These are phyloP conservation scores for Clonostachys rhizophaga DNA, from an alignment of 2,329 filamentous ascomycete genomes.

Conservation along the genomic window DNA sequence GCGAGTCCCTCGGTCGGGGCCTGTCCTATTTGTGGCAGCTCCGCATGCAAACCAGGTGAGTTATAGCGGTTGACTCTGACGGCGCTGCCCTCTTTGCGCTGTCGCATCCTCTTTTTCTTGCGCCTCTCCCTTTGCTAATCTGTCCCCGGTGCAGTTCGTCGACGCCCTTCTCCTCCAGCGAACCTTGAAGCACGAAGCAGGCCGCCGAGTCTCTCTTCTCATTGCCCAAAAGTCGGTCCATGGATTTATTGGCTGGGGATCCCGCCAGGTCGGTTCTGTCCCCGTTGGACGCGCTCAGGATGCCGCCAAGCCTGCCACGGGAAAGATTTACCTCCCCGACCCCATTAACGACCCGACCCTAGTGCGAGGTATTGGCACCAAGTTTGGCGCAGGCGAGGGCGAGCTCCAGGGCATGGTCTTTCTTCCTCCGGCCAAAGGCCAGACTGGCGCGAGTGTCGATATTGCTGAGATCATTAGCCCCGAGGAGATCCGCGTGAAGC, in stretches of 20 bases:
- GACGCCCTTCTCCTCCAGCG: conserved; percentile 93
- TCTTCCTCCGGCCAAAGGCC: conserved; percentile 76
- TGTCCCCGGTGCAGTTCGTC: conserved; percentile 66
- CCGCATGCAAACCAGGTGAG: conserved; percentile 92
- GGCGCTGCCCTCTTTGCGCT: background rate
- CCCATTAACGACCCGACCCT: conserved; percentile 80
- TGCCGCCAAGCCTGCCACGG: conserved; percentile 71
- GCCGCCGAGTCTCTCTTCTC: conserved; percentile 84
- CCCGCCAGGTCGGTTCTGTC: conserved; percentile 80
- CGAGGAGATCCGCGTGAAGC: conserved; percentile 81
- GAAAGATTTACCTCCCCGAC: conserved; percentile 84
- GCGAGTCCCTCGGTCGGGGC: conserved; percentile 85
- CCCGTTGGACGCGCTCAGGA: conserved; percentile 94
- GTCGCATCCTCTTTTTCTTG: background rate
- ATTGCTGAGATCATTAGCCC: conserved; percentile 77
- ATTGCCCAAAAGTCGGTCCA: conserved; percentile 95
- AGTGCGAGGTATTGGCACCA: conserved; percentile 72
- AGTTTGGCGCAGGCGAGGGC: conserved; percentile 70
- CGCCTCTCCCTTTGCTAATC: background rate
- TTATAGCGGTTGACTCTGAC: conserved; percentile 4
- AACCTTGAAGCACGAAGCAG: conserved; percentile 79
- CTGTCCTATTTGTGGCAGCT: conserved; percentile 91
- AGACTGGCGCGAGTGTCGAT: conserved; percentile 72
- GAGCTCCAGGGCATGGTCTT: conserved; percentile 81
- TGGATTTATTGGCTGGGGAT: conserved; percentile 85